A percentile compares a stretch with the other conserved stretches of the same genome.
phyloP scores from a whole-genome alignment of 768 basidiomycete genomes.

The Serendipita sp. region DNA sequence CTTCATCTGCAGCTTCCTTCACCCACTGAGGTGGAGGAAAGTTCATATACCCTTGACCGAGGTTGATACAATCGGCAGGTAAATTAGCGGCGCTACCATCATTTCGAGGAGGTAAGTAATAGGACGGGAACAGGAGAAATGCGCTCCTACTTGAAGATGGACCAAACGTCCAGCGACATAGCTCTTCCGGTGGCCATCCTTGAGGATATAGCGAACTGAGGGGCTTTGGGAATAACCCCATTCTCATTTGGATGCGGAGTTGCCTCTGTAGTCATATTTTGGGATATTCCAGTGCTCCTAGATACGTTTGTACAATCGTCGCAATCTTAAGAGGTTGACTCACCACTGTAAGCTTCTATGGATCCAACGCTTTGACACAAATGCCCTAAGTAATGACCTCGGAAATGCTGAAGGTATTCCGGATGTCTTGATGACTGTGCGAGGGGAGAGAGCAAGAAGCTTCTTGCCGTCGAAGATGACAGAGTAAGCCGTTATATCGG shows the following conservation, averaged over 20 bases:
- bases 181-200: slow-evolving; percentile 62
- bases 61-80: slow-evolving; percentile 83
- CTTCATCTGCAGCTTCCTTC: slow-evolving; percentile 51
- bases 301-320: no score
- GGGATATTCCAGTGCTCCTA: background rate
- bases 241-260: background rate
- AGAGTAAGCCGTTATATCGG: background rate
- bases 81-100: slow-evolving; percentile 59
- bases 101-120: background rate
- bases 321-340: no score
- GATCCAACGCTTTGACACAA: no score
- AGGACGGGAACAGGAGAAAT: slow-evolving; percentile 5
- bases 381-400: no score
- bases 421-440: no score
- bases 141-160: slow-evolving; percentile 59
- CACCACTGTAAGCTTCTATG: no score
- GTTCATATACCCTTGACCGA: slow-evolving; percentile 92
- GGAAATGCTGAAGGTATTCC: no score
- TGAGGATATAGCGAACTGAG: slow-evolving; percentile 42
- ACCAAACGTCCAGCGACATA: slow-evolving; percentile 75
- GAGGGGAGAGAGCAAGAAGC: no score
- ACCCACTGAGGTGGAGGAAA: slow-evolving; percentile 75
- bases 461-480: no score
- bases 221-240: background rate
- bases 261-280: background rate